Percentiles rank a stretch among this genome's conserved stretches.
Conservation (phyloP, 108 stramenopile species). For the Pseudonitzschia delicatissima region DNA sequence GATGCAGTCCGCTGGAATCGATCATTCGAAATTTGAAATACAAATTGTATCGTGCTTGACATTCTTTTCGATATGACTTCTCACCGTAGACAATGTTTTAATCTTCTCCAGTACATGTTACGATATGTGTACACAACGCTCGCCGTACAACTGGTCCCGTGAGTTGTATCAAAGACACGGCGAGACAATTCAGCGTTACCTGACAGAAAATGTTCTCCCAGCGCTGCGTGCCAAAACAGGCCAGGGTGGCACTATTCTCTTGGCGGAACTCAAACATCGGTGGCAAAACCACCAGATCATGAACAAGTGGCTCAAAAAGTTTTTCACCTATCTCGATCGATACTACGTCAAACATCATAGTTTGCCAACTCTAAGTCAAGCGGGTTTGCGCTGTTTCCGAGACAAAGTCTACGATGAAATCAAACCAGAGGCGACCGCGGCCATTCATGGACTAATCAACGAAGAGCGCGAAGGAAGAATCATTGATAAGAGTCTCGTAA, state of each 20-base stretch:
- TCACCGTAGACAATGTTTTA: too few species aligned
- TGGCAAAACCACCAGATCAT: slow-evolving; percentile 99
- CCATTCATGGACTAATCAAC: slow-evolving; percentile 92
- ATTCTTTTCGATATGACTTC: too few species aligned
- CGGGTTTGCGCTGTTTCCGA: slow-evolving; percentile 91
- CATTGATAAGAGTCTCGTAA: slow-evolving; percentile 94
- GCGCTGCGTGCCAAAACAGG: slow-evolving; percentile 84
- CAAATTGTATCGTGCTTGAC: too few species aligned
- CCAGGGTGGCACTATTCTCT: slow-evolving; percentile 81
- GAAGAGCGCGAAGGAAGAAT: slow-evolving; percentile 92
- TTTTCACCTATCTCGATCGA: slow-evolving; percentile 98
- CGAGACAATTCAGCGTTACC: slow-evolving; percentile 92
- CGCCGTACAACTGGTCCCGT: slow-evolving; percentile 99
- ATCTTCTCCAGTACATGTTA: slow-evolving; percentile 89
- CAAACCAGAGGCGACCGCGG: slow-evolving; percentile 80
- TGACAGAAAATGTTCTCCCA: slow-evolving; percentile 86
- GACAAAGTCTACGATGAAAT: slow-evolving; percentile 93
- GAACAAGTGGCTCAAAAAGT: slow-evolving; percentile 99
- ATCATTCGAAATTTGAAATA: too few species aligned
- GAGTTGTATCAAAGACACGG: slow-evolving; percentile 96
- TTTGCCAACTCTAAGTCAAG: slow-evolving; percentile 86
- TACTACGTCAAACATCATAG: slow-evolving; percentile 98
- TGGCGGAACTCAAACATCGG: slow-evolving; percentile 91
- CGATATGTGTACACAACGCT: slow-evolving; percentile 99
- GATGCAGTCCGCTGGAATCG: too few species aligned